Conservation (phyloP, 106 monocot species). For the Platanthera guangdongensis region DNA sequence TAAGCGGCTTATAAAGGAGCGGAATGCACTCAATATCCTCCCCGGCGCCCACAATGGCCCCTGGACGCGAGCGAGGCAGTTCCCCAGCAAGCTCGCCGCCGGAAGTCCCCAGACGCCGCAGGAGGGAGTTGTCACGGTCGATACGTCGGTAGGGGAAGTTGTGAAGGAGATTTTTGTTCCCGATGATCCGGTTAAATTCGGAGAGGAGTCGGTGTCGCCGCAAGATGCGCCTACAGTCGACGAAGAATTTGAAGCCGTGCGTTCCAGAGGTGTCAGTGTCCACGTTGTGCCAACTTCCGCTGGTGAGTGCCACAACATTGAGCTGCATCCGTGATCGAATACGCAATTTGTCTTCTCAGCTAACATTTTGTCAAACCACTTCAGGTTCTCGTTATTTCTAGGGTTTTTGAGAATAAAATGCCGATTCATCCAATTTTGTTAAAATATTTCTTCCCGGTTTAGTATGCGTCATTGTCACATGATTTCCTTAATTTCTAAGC, state of each 20-base stretch:
- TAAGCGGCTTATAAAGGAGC: conserved; percentile 71
- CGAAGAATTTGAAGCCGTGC: conserved; percentile 62
- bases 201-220: conserved; percentile 20
- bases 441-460: neutral
- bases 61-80: conserved; percentile 64
- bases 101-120: conserved; percentile 8
- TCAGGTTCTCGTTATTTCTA: neutral
- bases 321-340: neutral
- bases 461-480: neutral
- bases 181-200: conserved; percentile 18
- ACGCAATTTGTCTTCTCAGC: neutral
- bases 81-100: conserved; percentile 51
- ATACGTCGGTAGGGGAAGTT: neutral
- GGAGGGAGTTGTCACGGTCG: conserved; percentile 3
- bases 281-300: conserved; percentile 84
- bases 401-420: neutral
- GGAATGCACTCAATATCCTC: conserved; percentile 35
- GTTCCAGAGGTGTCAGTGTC: conserved; percentile 43
- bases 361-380: neutral
- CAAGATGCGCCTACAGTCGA: conserved; percentile 47
- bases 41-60: conserved; percentile 56
- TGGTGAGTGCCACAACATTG: conserved; percentile 34
- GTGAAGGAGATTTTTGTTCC: neutral
- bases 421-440: neutral
- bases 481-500: neutral